A percentile compares a stretch with the other conserved stretches of the same genome.
Evolutionary conservation across 2,329 filamentous ascomycete species (phyloP).

Genomic region (Penicillium sp.): DNA sequence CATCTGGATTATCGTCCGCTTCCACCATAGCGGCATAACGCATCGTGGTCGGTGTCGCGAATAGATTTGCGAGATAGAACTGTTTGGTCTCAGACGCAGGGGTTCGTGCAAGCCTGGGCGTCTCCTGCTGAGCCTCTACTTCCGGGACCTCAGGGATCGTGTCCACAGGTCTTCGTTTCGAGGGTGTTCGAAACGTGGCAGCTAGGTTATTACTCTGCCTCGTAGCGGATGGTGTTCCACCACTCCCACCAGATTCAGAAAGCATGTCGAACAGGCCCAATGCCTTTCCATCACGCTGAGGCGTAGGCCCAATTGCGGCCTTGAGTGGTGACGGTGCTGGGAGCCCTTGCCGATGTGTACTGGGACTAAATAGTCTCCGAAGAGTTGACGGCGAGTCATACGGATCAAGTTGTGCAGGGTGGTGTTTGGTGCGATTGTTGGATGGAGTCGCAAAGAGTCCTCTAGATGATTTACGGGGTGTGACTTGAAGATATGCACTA

Average conservation of each 20-base stretch:
- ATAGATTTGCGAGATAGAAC: slow-evolving; percentile 39
- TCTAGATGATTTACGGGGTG: slow-evolving; percentile 31
- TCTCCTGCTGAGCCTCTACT: slow-evolving; percentile 22
- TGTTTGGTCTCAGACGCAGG: slow-evolving; percentile 39
- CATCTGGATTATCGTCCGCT: slow-evolving; percentile 19
- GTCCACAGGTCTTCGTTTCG: slow-evolving; percentile 24
- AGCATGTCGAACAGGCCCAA: slow-evolving; percentile 43
- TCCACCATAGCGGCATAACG: slow-evolving; percentile 37
- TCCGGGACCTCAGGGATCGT: slow-evolving; percentile 26
- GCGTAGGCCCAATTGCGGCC: slow-evolving; percentile 40
- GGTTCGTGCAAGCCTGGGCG: slow-evolving; percentile 26
- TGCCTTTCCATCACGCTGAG: slow-evolving; percentile 42
- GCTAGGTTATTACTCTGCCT: slow-evolving; percentile 22
- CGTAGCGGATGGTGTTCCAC: slow-evolving; percentile 27
- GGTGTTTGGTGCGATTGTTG: slow-evolving; percentile 20
- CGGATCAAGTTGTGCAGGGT: slow-evolving; percentile 37
- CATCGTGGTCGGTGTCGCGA: slow-evolving; percentile 39
- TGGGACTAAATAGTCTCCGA: slow-evolving; percentile 32
- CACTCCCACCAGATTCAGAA: slow-evolving; percentile 34
- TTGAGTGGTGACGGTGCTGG: slow-evolving; percentile 31
- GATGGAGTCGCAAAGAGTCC: slow-evolving; percentile 28
- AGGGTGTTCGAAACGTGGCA: slow-evolving; percentile 32
- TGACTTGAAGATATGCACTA: slow-evolving; percentile 15
- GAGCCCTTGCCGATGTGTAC: slow-evolving; percentile 22
- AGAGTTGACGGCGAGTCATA: slow-evolving; percentile 39